Base-by-base conservation (phyloP, 768 basidiomycete species). In the Basidioascus undulatus region DNA sequence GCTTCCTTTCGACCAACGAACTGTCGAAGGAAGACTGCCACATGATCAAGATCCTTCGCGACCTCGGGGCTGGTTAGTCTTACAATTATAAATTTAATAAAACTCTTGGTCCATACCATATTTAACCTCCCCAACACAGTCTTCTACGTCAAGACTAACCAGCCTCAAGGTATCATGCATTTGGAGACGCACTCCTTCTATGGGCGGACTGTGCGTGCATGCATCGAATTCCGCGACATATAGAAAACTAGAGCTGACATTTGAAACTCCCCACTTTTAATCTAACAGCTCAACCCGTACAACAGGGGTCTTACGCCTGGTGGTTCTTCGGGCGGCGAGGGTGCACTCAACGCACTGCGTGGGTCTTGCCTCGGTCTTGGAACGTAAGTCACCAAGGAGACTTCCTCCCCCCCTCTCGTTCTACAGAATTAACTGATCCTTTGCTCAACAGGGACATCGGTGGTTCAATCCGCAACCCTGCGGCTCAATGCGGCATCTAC, bases 191-290 rank as follows among this genome's bases (percentile, higher is more conserved):
- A 49, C 31, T 40, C 39, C 30, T 23, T 33, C 21, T 40, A 32
- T 32, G 39, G 58, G n/a, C 55, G 31, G 19, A 47, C 32, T 11
- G 30, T 38, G 12, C n/a, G 37, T 25, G 6, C 26, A 7, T 24
- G 6, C 32, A 32, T 28, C 8, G 13, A n/a, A n/a, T n/a, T n/a
- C n/a, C n/a, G n/a, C n/a, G n/a, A n/a, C n/a, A n/a, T n/a, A n/a
- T n/a, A n/a, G n/a, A n/a, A n/a, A n/a, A n/a, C n/a, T n/a, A n/a
- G n/a, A n/a, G n/a, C n/a, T n/a, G 10, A 4, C 26, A 7, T 16
- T 16, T 24, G 9, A 20, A 6, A 19, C 5, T n/a, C 18, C 13
- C 26, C 30, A 20, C 25, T 19, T 24, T 20, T 13, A 36, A 23
- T 11, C 25, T 28, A 12, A 8, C 37, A 38, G 37, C 24, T 40